phyloP scores from a whole-genome alignment of 345 rosid genomes.

The Mallotus nudiflorus region DNA sequence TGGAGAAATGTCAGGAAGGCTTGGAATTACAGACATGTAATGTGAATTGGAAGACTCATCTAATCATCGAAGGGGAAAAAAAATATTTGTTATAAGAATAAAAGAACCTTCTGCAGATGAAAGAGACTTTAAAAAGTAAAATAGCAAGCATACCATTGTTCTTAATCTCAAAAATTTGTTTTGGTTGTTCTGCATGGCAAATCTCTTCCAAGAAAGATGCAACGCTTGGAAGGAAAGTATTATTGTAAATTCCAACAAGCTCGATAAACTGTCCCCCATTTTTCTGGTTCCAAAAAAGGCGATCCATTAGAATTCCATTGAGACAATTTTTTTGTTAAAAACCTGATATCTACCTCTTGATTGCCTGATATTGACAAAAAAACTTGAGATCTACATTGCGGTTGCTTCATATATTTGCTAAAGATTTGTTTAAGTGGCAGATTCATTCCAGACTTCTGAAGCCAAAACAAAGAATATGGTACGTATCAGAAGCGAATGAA shows the following conservation, averaged over 20 bases:
- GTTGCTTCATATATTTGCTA: background rate
- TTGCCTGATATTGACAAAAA: background rate
- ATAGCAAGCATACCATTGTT: background rate
- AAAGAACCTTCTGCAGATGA: no score
- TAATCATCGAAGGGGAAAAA: background rate
- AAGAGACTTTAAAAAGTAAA: no score
- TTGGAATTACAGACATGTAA: background rate
- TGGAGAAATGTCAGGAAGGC: conserved; percentile 3
- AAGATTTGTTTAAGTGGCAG: background rate
- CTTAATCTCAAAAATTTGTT: background rate
- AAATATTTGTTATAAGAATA: no score
- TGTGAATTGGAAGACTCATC: background rate
- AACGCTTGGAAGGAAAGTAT: background rate
- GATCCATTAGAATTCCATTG: background rate
- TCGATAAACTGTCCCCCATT: background rate
- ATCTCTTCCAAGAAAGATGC: background rate
- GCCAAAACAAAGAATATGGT: background rate
- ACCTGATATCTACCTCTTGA: background rate
- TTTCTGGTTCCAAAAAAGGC: background rate
- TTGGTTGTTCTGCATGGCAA: background rate
- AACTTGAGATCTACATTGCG: background rate
- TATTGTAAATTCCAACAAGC: background rate
- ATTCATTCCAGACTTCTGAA: background rate
- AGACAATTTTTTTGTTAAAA: background rate
- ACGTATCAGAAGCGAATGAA: background rate